Base-by-base conservation (phyloP, 202 grass and related monocot species). In the Saccharum hybrid region DNA sequence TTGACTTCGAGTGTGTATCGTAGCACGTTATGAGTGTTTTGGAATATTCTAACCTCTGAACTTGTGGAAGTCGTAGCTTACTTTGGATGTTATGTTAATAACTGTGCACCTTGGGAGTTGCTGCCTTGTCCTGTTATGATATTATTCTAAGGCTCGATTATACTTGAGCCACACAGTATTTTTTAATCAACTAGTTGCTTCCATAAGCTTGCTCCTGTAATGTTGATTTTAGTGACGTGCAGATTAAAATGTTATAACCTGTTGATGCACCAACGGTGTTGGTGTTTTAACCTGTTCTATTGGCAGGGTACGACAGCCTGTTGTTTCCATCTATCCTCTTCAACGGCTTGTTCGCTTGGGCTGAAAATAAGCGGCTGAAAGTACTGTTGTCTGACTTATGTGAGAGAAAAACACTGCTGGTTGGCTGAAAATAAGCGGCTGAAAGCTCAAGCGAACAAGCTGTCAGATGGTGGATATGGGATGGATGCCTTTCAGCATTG, bases 261-360 rank as follows among this genome's bases (percentile, higher is more conserved):
- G 48, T 51, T 51, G 46, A 51, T 51, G 46, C 21, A 54, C 28
- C 10, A 72, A 48, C 48, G 16, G 34, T 86, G 26, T 83, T 79
- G 70, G 75, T 79, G 61, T 23, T 43, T 82, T 67, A 46, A 68
- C 71, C 65, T 71, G 83, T 75, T 63, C 4, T 64, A 21, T 85
- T 86, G 84, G 57, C 93, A 96, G 96, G 96, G 95, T 83, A 98
- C 81, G 82, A 89, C 91, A 28, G 93, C 96, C 26, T 98, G 65
- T 68, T 96, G 64, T 98, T 98, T 86, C 96, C 91, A 71, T 92
- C 87, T 59, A 88, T 83, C 76, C 89, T 98, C 49, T 93, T 95
- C 68, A 65, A 26, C 26, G 26, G 26, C 26, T 26, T 26, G 26
- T 26, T 26, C 26, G 26, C 26, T 26, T 26, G 26, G 26, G 26